Percentiles rank a stretch among this genome's conserved stretches.
Evolutionary conservation across 306 rosid species (phyloP).

Genomic region (Ormosia emarginata): DNA sequence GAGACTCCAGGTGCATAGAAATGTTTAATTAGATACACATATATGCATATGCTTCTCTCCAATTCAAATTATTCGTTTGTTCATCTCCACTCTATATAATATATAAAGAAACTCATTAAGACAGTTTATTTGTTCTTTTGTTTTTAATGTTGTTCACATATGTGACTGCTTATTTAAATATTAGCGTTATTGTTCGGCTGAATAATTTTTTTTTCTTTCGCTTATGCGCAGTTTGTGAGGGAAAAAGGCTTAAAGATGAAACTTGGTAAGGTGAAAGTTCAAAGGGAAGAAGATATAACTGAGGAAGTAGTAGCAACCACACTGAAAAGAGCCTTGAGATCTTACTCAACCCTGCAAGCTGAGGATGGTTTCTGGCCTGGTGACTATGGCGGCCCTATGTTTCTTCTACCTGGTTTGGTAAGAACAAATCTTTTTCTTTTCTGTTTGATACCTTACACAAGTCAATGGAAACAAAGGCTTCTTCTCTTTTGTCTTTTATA

Average conservation of each 20-base stretch:
- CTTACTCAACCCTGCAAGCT: constrained; percentile 50
- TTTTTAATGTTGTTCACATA: background rate
- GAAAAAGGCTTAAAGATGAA: constrained; percentile 21
- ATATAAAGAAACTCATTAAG: background rate
- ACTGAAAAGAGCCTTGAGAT: constrained; percentile 48
- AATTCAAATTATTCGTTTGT: background rate
- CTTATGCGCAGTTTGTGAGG: constrained; percentile 38
- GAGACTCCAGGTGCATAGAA: constrained; percentile 58
- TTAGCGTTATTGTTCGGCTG: background rate
- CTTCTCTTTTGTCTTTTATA: background rate
- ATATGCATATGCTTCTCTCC: background rate
- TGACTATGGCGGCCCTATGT: constrained; percentile 77
- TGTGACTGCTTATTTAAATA: background rate
- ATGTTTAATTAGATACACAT: background rate
- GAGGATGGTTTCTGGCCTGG: constrained; percentile 78
- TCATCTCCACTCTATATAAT: background rate
- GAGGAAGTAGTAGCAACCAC: constrained; percentile 30
- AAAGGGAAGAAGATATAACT: constrained; percentile 19
- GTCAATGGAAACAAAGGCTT: background rate
- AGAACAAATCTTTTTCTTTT: background rate
- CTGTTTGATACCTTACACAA: background rate
- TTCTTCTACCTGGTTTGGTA: constrained; percentile 75
- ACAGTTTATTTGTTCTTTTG: background rate
- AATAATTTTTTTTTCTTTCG: background rate
- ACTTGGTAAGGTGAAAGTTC: background rate